Conservation (phyloP, 805 yeast species). For the Vanderwaltozyma polyspora region DNA sequence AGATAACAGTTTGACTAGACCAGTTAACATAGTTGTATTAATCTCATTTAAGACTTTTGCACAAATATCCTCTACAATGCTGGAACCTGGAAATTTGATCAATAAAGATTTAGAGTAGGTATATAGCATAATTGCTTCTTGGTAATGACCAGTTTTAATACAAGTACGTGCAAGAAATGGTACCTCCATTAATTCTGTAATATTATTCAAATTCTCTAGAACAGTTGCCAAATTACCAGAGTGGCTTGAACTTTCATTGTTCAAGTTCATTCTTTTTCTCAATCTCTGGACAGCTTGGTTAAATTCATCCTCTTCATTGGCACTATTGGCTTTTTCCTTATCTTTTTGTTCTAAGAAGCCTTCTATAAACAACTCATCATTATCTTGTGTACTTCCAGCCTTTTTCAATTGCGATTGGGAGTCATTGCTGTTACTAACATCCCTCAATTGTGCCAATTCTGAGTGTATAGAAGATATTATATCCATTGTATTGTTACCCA, state of each 20-base stretch:
- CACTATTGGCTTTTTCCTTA: slow-evolving; percentile 10
- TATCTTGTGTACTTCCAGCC: neutral
- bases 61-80: slow-evolving; percentile 21
- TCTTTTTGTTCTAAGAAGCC: slow-evolving; percentile 14
- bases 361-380: slow-evolving; percentile 3
- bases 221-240: slow-evolving; percentile 28
- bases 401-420: neutral
- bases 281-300: slow-evolving; percentile 19
- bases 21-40: slow-evolving; percentile 50
- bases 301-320: slow-evolving; percentile 22
- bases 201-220: slow-evolving; percentile 52
- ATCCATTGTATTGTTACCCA: slow-evolving; percentile 14
- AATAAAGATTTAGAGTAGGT: slow-evolving; percentile 58
- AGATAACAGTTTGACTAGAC: slow-evolving; percentile 54
- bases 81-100: slow-evolving; percentile 48
- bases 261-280: slow-evolving; percentile 11
- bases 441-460: slow-evolving; percentile 23
- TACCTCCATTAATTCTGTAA: slow-evolving; percentile 69
- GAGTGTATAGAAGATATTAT: slow-evolving; percentile 10
- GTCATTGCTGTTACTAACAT: slow-evolving; percentile 16
- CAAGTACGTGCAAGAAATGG: slow-evolving; percentile 81
- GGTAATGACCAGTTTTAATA: slow-evolving; percentile 74
- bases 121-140: slow-evolving; percentile 79
- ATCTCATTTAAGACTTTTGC: slow-evolving; percentile 21
- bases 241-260: slow-evolving; percentile 7